A percentile compares a stretch with the other conserved stretches of the same genome.
These are phyloP conservation scores for Cercospora sp. DNA, from an alignment of 2,329 filamentous ascomycete species.

Conservation along the genomic window DNA sequence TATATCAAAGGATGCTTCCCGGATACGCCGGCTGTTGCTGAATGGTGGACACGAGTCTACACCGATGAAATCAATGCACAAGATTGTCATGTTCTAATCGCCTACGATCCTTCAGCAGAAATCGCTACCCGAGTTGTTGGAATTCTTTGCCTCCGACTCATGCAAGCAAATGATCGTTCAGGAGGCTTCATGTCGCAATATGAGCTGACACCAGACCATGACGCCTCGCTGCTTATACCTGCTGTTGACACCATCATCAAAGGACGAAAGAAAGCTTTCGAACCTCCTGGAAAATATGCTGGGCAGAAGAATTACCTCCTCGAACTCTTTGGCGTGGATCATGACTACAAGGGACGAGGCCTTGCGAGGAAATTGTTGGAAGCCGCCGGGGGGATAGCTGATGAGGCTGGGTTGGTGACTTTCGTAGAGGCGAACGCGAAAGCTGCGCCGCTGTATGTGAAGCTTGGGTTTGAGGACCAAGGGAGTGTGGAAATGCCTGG, in stretches of 20 bases:
- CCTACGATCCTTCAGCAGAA: constrained; percentile 12
- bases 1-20: constrained; percentile 29
- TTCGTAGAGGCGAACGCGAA: constrained; percentile 32
- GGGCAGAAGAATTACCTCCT: constrained; percentile 14
- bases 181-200: constrained; percentile 22
- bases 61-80: constrained; percentile 19
- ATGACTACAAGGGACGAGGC: constrained; percentile 24
- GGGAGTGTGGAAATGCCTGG: constrained; percentile 14
- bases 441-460: constrained; percentile 23
- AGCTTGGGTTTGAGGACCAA: constrained; percentile 18
- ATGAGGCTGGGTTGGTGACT: constrained; percentile 19
- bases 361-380: constrained; percentile 28
- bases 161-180: constrained; percentile 16
- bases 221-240: constrained; percentile 14
- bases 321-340: constrained; percentile 33
- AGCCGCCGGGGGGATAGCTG: constrained; percentile 28
- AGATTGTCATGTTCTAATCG: constrained; percentile 24
- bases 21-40: constrained; percentile 24
- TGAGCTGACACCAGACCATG: constrained; percentile 24
- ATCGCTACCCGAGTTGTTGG: constrained; percentile 14
- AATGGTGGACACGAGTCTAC: constrained; percentile 31
- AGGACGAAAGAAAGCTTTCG: constrained; percentile 9
- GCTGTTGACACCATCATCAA: constrained; percentile 15
- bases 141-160: constrained; percentile 23
- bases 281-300: neutral